A percentile compares a stretch with the other conserved stretches of the same genome.
These are phyloP conservation scores for Conticribra guillardii DNA, from an alignment of 108 stramenopile species.

Conservation along the genomic window DNA sequence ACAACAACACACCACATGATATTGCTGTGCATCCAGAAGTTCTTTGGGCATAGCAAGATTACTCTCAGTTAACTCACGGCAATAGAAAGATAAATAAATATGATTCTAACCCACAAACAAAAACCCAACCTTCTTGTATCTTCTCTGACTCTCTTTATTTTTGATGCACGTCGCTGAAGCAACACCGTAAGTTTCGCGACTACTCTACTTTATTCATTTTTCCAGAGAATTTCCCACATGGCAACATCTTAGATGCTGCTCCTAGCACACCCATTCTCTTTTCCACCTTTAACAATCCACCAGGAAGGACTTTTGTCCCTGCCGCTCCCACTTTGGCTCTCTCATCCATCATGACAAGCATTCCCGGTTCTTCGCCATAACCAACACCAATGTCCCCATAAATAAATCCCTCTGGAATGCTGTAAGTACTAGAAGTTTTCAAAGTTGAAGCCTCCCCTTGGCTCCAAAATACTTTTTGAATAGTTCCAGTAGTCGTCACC, in stretches of 20 bases:
- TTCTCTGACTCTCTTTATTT: too few species aligned
- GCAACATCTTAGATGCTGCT: slow-evolving; percentile 56
- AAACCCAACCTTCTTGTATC: too few species aligned
- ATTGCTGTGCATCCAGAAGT: too few species aligned
- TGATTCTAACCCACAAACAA: too few species aligned
- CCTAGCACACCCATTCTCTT: slow-evolving; percentile 75
- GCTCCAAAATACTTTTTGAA: slow-evolving; percentile 79
- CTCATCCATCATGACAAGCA: slow-evolving; percentile 50
- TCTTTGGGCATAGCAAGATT: too few species aligned
- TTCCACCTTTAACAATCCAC: slow-evolving; percentile 76
- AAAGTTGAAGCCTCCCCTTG: slow-evolving; percentile 56
- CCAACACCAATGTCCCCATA: slow-evolving; percentile 71
- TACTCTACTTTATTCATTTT: slow-evolving; percentile 8
- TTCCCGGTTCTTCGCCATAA: slow-evolving; percentile 57
- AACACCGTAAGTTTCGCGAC: not conserved
- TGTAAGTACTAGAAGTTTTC: slow-evolving; percentile 70
- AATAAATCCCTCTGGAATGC: slow-evolving; percentile 75
- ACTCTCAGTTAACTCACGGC: too few species aligned
- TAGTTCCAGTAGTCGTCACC: slow-evolving; percentile 83
- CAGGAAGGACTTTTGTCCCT: slow-evolving; percentile 27
- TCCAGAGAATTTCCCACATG: slow-evolving; percentile 76
- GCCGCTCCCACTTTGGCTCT: slow-evolving; percentile 37
- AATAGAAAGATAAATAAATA: too few species aligned
- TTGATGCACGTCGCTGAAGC: not conserved
- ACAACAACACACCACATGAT: too few species aligned